Evolutionary conservation across 75 land plant genomes (phyloP).

Genomic region (Cupressus sempervirens): DNA sequence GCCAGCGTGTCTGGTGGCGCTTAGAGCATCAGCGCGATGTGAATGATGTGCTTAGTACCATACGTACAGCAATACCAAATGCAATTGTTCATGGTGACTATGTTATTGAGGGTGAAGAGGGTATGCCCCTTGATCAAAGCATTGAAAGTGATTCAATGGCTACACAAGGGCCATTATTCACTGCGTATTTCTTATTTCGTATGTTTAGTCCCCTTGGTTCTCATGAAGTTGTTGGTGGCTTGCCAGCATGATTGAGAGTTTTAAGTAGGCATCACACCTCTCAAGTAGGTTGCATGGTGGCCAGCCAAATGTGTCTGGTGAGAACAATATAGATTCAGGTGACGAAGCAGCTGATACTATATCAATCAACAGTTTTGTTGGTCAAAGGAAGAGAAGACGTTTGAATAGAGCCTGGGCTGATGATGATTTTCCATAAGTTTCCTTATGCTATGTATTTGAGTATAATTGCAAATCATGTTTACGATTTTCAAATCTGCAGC

Average conservation of each 20-base stretch:
- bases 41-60: conserved; percentile 69
- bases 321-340: not conserved
- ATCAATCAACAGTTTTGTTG: not conserved
- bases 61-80: conserved; percentile 79
- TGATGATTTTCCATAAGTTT: not conserved
- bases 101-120: conserved; percentile 62
- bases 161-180: conserved; percentile 48
- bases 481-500: not conserved
- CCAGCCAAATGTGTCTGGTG: not conserved
- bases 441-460: not conserved
- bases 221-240: conserved; percentile 16
- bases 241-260: conserved; percentile 17
- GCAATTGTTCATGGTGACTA: conserved; percentile 77
- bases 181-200: conserved; percentile 68
- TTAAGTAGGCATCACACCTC: conserved; percentile 6
- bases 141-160: conserved; percentile 23
- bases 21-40: conserved; percentile 59
- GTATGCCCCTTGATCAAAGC: conserved; percentile 25
- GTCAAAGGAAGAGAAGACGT: not conserved
- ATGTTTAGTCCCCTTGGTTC: conserved; percentile 44
- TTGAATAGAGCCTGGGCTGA: not conserved
- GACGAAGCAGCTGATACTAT: not conserved
- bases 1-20: conserved; percentile 67
- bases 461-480: not conserved
- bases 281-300: conserved; percentile 1